Evolutionary conservation across 2,329 filamentous ascomycete genomes (phyloP), one percentile per base, ranked within the genome.

Genomic region (Pyrenochaeta sp.): DNA sequence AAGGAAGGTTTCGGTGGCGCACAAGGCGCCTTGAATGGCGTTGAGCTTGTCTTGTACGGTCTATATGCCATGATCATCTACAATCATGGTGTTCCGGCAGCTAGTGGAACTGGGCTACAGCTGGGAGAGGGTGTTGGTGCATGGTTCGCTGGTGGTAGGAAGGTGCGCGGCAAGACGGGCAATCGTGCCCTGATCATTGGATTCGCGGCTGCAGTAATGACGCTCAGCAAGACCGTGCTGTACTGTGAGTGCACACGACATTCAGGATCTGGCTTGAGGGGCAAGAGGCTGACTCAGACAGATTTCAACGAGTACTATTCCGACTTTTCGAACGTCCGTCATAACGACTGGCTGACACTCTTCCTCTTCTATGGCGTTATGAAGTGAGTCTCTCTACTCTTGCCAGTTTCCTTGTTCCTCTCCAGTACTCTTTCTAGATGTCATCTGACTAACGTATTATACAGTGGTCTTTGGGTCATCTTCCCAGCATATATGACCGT

Each of bases 1-100:
- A 77, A 83, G 24, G 88, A 88, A 72, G 92, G 92, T 36, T 97
- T 96, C 78, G 91, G 91, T 0, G 86, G 84, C 42, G 91, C 92
- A 37, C 92, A 96, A 82, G 85, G 85, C 28, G 68, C 82, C 6
- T 73, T 93, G 64, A 95, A 94, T 72, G 76, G 86, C 6, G 66
- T 91, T 52, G 91, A 95, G 82, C 88, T 86, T 2, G 55, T 80
- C 34, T 82, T 88, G 69, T 94, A 93, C 73, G 77, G 79, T 54
- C 81, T 79, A 77, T 94, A 88, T 69, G 81, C 89, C 15, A 84
- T 79, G 66, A 77, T 87, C 52, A 74, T 90, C 6, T 81, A 76
- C 47, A 65, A 71, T 27, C 75, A 80, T 52, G 79, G 81, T 2
- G 54, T 65, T 19, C 61, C 65, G n/a, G 62, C 67, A 4, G 59